Conservation (phyloP, 352 stramenopile genomes). For the Peronospora farinosa region DNA sequence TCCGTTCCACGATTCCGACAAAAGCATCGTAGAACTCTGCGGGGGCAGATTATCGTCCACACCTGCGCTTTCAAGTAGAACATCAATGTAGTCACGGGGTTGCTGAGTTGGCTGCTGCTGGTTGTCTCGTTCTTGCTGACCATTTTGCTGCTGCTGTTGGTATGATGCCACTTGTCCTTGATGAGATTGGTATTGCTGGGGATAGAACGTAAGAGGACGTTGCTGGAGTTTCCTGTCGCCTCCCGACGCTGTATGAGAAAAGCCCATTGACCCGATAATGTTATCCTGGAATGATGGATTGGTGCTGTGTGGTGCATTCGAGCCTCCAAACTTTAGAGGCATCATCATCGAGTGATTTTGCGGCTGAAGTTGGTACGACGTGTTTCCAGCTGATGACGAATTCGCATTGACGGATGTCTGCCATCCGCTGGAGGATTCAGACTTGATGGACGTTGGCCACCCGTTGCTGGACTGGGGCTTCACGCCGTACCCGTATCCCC, state of each 20-base stretch:
- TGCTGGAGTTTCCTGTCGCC: constrained; percentile 15
- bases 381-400: constrained; percentile 8
- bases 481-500: constrained; percentile 6
- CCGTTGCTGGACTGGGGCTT: constrained; percentile 17
- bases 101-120: constrained; percentile 6
- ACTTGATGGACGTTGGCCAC: constrained; percentile 16
- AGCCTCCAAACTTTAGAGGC: constrained; percentile 32
- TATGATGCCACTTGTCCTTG: constrained; percentile 18
- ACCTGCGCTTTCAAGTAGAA: constrained; percentile 48
- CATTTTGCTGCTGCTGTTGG: constrained; percentile 21
- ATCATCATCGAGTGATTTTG: constrained; percentile 29
- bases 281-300: constrained; percentile 14
- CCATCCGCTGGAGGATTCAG: constrained; percentile 12
- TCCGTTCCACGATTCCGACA: constrained; percentile 25
- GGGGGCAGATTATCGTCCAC: constrained; percentile 42
- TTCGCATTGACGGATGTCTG: constrained; percentile 13
- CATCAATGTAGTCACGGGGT: constrained; percentile 50
- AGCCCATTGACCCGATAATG: constrained; percentile 22
- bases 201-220: constrained; percentile 12
- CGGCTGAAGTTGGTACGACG: constrained; percentile 11
- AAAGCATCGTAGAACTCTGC: constrained; percentile 25
- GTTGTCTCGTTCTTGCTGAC: constrained; percentile 22
- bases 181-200: constrained; percentile 24
- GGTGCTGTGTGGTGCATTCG: constrained; percentile 9
- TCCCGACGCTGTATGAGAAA: constrained; percentile 13